Evolutionary conservation across 371 early-diverging fungal species (phyloP), one percentile per base, ranked within the genome.

Genomic region (Thermomucor indicae-seudaticae): DNA sequence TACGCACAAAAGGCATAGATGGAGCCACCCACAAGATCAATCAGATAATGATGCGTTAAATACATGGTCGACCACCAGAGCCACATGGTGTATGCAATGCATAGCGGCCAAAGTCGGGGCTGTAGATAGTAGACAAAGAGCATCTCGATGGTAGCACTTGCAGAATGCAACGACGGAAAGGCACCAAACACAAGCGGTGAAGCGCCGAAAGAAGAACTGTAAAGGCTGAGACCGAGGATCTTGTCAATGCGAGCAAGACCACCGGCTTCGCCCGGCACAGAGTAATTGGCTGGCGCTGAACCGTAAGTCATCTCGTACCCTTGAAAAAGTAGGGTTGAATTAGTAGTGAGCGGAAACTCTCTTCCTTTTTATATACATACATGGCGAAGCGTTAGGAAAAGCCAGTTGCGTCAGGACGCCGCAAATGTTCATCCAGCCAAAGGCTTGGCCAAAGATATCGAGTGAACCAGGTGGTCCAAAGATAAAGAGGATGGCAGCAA

Each of bases 11-110:
- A 58, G 0, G 88, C 81, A 58, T 82, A 85, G n/a, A 80, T 66
- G n/a, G 77, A 76, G 4, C 89, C 89, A 29, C 80, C 85, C 11
- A 86, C 75, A 39, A 89, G 64, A 65, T 89, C 89, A 47, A 84
- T 78, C 60, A 87, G 70, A 49, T 85, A 89, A 50, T 89, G 87
- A 44, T 89, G 89, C 6, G 80, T 79, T 19, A 87, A 63, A 55
- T 89, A 89, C 79, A 89, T 82, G 51, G 87, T 87, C 0, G 85
- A 72, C 79, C 81, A 85, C 89, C 87, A 85, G 61, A 86, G 70
- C 86, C 86, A 85, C 50, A 77, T 60, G 19, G 82, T 74, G 58
- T 86, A 86, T 6, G 53, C 42, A 11, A 78, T 48, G 6, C 58
- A 67, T 4, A 80, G 51, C 2, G 81, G 80, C 43, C 71, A 67